Percentiles rank a stretch among this genome's conserved stretches.
Evolutionary conservation across 2,329 filamentous ascomycete genomes (phyloP).

Genomic region (Fusarium aywerte): DNA sequence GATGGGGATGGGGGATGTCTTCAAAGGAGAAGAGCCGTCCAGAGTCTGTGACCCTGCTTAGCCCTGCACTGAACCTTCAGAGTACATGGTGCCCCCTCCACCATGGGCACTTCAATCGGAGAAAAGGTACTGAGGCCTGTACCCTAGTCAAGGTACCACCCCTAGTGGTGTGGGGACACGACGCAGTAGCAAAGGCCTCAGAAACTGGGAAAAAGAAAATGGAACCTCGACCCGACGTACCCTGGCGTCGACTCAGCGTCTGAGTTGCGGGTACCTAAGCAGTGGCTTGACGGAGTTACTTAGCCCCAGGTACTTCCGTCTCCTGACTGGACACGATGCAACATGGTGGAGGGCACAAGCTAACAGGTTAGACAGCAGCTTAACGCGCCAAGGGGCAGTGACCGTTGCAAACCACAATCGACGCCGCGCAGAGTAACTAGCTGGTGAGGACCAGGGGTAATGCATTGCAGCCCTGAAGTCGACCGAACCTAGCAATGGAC

Average conservation of each 20-base stretch:
- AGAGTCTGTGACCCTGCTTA: conserved; percentile 19
- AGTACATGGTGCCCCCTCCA: conserved; percentile 22
- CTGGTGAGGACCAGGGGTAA: conserved; percentile 26
- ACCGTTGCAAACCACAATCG: conserved; percentile 39
- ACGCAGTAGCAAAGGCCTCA: conserved; percentile 14
- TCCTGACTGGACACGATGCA: conserved; percentile 35
- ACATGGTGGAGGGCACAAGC: conserved; percentile 4
- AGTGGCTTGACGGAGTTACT: conserved; percentile 34
- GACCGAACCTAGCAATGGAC: conserved; percentile 29
- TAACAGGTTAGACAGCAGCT: conserved; percentile 25
- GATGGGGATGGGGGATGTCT: conserved; percentile 50
- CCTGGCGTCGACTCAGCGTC: conserved; percentile 19
- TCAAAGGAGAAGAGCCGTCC: conserved; percentile 46
- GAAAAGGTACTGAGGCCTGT: conserved; percentile 22
- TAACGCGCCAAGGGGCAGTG: conserved; percentile 37
- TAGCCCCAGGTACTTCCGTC: conserved; percentile 35
- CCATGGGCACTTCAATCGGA: conserved; percentile 27
- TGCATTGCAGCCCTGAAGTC: conserved; percentile 39
- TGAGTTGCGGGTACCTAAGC: conserved; percentile 36
- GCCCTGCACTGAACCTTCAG: conserved; percentile 21
- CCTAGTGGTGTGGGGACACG: conserved; percentile 32
- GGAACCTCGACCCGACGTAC: conserved; percentile 33
- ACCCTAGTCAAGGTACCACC: conserved; percentile 29
- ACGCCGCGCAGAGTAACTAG: conserved; percentile 17
- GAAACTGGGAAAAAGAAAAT: conserved; percentile 39